phyloP scores from a whole-genome alignment of 148 eudicot genomes.

The Salicornia ramosissima region DNA sequence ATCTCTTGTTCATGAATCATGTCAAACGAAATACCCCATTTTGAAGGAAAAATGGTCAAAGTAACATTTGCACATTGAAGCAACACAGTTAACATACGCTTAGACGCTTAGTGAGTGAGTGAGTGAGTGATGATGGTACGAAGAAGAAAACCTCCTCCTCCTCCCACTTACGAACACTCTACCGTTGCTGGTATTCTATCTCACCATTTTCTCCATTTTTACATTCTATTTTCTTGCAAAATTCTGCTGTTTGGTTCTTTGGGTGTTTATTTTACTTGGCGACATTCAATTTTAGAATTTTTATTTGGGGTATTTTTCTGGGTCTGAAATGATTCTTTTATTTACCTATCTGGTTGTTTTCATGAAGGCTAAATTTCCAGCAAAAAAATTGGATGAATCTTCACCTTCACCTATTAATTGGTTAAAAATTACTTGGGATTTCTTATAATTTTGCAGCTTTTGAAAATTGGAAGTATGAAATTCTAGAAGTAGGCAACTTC shows the following conservation, averaged over 20 bases:
- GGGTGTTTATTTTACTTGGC: background rate
- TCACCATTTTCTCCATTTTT: background rate
- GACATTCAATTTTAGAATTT: background rate
- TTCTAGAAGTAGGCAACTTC: background rate
- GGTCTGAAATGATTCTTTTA: background rate
- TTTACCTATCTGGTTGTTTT: conserved; percentile 9
- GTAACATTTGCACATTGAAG: too few relatives aligned
- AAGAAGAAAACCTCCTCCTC: conserved; percentile 16
- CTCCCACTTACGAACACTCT: background rate
- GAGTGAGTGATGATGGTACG: conserved; percentile 5
- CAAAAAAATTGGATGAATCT: background rate
- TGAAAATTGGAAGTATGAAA: background rate
- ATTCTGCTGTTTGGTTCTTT: background rate
- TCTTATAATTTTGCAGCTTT: too few relatives aligned
- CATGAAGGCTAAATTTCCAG: conserved; percentile 5
- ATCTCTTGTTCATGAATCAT: too few relatives aligned
- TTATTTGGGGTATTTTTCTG: background rate
- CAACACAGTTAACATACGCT: too few relatives aligned
- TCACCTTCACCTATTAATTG: background rate
- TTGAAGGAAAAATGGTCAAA: too few relatives aligned
- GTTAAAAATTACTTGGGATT: background rate
- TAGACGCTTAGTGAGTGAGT: too few relatives aligned
- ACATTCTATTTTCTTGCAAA: background rate
- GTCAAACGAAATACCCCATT: too few relatives aligned
- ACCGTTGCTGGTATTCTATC: conserved; percentile 6